Conservation (phyloP, 306 rosid species). For the Lotus japonicus region DNA sequence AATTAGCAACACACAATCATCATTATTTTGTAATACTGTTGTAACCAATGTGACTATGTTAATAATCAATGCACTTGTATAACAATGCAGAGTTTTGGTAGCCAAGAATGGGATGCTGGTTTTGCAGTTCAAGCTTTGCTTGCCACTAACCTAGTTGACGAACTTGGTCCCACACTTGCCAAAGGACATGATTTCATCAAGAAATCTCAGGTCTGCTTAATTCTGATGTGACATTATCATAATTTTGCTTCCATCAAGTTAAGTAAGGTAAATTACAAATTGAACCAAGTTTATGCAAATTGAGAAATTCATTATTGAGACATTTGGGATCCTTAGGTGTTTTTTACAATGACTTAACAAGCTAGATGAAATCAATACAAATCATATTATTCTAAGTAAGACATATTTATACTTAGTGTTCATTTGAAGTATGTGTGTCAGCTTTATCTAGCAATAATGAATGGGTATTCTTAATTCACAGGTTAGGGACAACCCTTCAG, state of each 20-base stretch:
- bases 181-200: conserved; percentile 60
- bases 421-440: not conserved
- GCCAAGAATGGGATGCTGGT: conserved; percentile 65
- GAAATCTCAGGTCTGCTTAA: conserved; percentile 48
- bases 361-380: no score
- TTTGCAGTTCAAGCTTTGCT: conserved; percentile 63
- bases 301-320: not conserved
- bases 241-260: not conserved
- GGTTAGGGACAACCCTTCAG: conserved; percentile 55
- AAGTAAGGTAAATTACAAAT: not conserved
- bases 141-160: conserved; percentile 41
- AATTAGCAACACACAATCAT: not conserved
- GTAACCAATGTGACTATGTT: not conserved
- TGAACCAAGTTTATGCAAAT: not conserved
- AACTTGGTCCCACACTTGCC: conserved; percentile 41
- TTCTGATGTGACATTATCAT: not conserved
- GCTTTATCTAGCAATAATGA: not conserved
- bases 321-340: not conserved
- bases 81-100: conserved; percentile 54
- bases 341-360: not conserved
- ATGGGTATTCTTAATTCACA: not conserved
- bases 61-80: not conserved
- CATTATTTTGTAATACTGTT: not conserved
- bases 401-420: not conserved
- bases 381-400: not conserved